Evolutionary conservation across 1,284 basidiomycete species (phyloP).

Genomic region (Meripilus lineatus): DNA sequence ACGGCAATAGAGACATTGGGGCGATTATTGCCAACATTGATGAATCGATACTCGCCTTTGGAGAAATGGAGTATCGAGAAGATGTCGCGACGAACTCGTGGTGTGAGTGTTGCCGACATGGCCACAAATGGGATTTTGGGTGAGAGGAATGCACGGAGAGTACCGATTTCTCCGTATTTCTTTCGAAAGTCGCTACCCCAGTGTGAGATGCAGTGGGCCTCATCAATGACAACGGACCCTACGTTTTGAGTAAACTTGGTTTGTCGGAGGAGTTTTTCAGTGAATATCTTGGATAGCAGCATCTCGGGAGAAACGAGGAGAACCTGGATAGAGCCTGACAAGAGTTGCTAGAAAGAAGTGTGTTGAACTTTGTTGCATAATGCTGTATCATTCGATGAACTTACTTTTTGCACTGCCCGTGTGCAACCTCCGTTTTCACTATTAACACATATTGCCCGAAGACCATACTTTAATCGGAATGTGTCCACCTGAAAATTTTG

Average conservation of each 20-base stretch:
- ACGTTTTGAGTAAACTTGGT: slow-evolving; percentile 19
- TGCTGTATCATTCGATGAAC: background rate
- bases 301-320: slow-evolving; percentile 36
- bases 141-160: slow-evolving; percentile 30
- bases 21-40: slow-evolving; percentile 32
- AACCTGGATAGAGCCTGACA: slow-evolving; percentile 26
- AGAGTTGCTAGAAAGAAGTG: slow-evolving; percentile 23
- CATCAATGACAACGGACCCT: slow-evolving; percentile 33
- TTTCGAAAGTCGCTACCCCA: slow-evolving; percentile 36
- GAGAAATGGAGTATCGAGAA: slow-evolving; percentile 28
- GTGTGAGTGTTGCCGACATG: slow-evolving; percentile 24
- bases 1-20: slow-evolving; percentile 34
- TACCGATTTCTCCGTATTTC: slow-evolving; percentile 31
- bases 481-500: slow-evolving; percentile 12
- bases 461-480: slow-evolving; percentile 22
- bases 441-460: slow-evolving; percentile 30
- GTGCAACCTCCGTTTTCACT: slow-evolving; percentile 26
- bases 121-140: slow-evolving; percentile 29
- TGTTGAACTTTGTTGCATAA: background rate
- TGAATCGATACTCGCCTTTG: slow-evolving; percentile 5
- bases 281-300: slow-evolving; percentile 29
- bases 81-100: slow-evolving; percentile 29
- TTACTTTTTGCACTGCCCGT: slow-evolving; percentile 18
- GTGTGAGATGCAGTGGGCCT: no score
- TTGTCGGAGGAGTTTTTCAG: slow-evolving; percentile 28